Percentiles rank a stretch among this genome's conserved stretches.
Conservation (phyloP, 352 stramenopile species). For the Plasmopara viticola region DNA sequence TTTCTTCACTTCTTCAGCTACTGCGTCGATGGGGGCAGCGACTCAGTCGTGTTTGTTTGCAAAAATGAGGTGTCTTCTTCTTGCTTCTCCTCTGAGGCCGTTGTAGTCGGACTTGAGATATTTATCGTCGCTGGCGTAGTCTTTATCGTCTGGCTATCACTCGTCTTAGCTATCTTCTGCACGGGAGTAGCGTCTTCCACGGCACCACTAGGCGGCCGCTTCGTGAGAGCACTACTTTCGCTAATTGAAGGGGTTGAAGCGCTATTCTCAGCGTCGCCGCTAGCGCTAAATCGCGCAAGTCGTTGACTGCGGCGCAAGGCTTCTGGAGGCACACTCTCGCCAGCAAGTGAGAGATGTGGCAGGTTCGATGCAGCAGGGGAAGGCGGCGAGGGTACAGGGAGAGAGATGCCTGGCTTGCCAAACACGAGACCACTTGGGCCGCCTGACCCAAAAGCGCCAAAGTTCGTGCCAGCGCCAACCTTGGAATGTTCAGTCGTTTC, state of each 20-base stretch:
- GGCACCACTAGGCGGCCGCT: conserved; percentile 30
- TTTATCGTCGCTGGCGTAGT: conserved; percentile 17
- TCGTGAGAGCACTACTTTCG: conserved; percentile 20
- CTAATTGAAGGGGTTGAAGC: conserved; percentile 2
- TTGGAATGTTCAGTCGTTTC: conserved; percentile 30
- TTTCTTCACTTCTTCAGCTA: conserved; percentile 38
- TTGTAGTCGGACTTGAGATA: conserved; percentile 8
- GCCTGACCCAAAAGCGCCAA: conserved; percentile 45
- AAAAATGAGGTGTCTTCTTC: conserved; percentile 24
- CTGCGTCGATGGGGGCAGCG: conserved; percentile 43
- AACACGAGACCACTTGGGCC: conserved; percentile 58
- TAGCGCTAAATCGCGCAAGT: conserved; percentile 38
- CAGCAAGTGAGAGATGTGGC: conserved; percentile 19
- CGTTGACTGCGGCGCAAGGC: conserved; percentile 40
- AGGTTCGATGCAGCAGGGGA: conserved; percentile 24
- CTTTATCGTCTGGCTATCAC: conserved; percentile 29
- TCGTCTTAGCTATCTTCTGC: conserved; percentile 39
- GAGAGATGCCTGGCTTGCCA: conserved; percentile 64
- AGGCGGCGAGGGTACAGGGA: conserved; percentile 55
- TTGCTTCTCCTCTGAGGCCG: conserved; percentile 24
- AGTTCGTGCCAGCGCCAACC: conserved; percentile 22
- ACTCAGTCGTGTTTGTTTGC: conserved; percentile 17
- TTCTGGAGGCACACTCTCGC: conserved; percentile 23
- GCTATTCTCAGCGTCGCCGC: conserved; percentile 11
- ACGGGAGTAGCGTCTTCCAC: conserved; percentile 19